Evolutionary conservation across 805 yeast genomes (phyloP), one percentile per base, ranked within the genome.

Genomic region (Zygotorulaspora sp.): DNA sequence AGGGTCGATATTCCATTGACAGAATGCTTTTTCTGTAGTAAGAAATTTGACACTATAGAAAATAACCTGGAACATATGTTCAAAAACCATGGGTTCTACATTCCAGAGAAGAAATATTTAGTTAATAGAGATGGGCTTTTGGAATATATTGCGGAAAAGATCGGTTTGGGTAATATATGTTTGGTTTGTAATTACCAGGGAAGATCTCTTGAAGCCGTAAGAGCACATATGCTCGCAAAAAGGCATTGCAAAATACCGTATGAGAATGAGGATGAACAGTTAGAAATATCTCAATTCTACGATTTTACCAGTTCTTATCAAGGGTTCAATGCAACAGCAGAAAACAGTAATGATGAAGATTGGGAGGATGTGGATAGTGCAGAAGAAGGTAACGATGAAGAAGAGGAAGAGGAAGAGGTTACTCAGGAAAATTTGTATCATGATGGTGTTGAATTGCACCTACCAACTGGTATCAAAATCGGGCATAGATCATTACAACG

Each of bases 121-220:
- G 71, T 66, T 1, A 85, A 90, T 54, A 72, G 73, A 45, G 72
- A 65, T 24, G 97, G 98, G 0, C 70, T 92, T 24, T 68, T 92
- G 10, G 58, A 63, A 9, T 92, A 92, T 54, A 66, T 92, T 48
- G 82, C 88, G 13, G 97, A 92, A 60, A 92, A 92, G 62, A 77
- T 92, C 42, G 92, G 95, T 14, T 74, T 85, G 35, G 98, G 98
- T 35, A 88, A 88, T 52, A 75, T 89, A 44, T 92, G 98, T 62
- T 67, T 92, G 39, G 75, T 74, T 21, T 92, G 98, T 61, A 70
- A 75, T 30, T 90, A 76, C 58, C 95, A 89, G 66, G 97, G 97
- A 17, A 74, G 78, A 53, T 75, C 83, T 20, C 58, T 90, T 19
- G 94, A 85, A 50, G 85, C 95, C 15, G 92, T 83, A 2, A 80